These are phyloP conservation scores for Tricholoma bakamatsutake DNA, from an alignment of 768 basidiomycete species.

Conservation along the genomic window DNA sequence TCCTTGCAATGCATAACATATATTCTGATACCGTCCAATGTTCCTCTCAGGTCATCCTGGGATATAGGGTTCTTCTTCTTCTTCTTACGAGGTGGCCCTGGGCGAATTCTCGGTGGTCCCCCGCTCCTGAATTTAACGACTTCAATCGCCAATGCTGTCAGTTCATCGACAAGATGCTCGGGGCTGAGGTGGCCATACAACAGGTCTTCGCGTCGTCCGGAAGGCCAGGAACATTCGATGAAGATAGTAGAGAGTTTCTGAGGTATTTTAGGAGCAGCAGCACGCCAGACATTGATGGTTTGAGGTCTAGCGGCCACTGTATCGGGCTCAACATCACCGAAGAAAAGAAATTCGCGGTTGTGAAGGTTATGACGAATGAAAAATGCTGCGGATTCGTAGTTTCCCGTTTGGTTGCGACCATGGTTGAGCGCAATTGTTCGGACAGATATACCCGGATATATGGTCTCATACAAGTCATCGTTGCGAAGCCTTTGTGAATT, in stretches of 20 bases:
- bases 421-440: conserved; percentile 68
- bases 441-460: conserved; percentile 55
- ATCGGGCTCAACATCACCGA: conserved; percentile 92
- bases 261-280: conserved; percentile 73
- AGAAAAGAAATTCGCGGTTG: conserved; percentile 77
- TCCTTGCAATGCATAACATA: conserved; percentile 90
- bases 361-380: conserved; percentile 69
- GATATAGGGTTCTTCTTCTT: conserved; percentile 33
- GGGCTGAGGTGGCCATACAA: conserved; percentile 89
- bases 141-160: conserved; percentile 62
- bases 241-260: conserved; percentile 72
- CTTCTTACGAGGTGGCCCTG: conserved; percentile 31
- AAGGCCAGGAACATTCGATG: conserved; percentile 90
- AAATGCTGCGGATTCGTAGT: conserved; percentile 79
- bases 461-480: conserved; percentile 45
- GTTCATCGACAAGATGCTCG: conserved; percentile 70
- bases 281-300: conserved; percentile 73
- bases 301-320: conserved; percentile 51
- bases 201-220: conserved; percentile 56
- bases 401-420: conserved; percentile 49
- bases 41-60: conserved; percentile 41
- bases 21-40: conserved; percentile 57
- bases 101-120: conserved; percentile 17
- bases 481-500: conserved; percentile 36
- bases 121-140: conserved; percentile 43